A percentile compares a stretch with the other conserved stretches of the same genome.
Conservation (phyloP, 768 basidiomycete genomes). For the Suillus cothurnatus region DNA sequence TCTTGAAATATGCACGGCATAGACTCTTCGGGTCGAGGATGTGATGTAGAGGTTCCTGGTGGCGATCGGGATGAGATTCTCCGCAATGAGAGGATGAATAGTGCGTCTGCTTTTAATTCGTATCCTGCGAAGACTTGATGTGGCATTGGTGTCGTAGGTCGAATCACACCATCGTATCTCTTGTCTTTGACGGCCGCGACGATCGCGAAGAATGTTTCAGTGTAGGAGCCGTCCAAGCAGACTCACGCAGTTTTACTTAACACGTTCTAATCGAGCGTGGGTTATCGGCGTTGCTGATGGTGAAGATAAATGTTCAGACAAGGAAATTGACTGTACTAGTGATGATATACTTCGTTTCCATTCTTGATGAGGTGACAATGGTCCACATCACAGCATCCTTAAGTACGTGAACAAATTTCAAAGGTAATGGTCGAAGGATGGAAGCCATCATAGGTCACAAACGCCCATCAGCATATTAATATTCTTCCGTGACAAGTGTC, state of each 20-base stretch:
- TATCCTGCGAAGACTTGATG: neutral
- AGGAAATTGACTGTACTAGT: too few relatives aligned
- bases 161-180: slow-evolving; percentile 47
- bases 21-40: slow-evolving; percentile 68
- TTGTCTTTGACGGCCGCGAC: slow-evolving; percentile 58
- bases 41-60: slow-evolving; percentile 64
- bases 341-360: too few relatives aligned
- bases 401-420: too few relatives aligned
- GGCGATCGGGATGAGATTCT: slow-evolving; percentile 79
- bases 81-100: slow-evolving; percentile 75
- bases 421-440: too few relatives aligned
- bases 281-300: slow-evolving; percentile 76
- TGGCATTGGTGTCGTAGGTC: slow-evolving; percentile 43
- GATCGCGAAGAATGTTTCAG: slow-evolving; percentile 63
- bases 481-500: too few relatives aligned
- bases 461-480: too few relatives aligned
- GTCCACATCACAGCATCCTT: too few relatives aligned
- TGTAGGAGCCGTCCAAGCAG: slow-evolving; percentile 77
- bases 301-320: slow-evolving; percentile 42
- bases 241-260: slow-evolving; percentile 62
- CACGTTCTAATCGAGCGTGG: slow-evolving; percentile 74
- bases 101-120: slow-evolving; percentile 42
- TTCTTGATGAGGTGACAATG: too few relatives aligned
- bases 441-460: too few relatives aligned
- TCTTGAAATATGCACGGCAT: slow-evolving; percentile 73